A percentile compares a stretch with the other conserved stretches of the same genome.
Evolutionary conservation across 2,329 filamentous ascomycete genomes (phyloP).

Genomic region (Hypoxylon sp.): DNA sequence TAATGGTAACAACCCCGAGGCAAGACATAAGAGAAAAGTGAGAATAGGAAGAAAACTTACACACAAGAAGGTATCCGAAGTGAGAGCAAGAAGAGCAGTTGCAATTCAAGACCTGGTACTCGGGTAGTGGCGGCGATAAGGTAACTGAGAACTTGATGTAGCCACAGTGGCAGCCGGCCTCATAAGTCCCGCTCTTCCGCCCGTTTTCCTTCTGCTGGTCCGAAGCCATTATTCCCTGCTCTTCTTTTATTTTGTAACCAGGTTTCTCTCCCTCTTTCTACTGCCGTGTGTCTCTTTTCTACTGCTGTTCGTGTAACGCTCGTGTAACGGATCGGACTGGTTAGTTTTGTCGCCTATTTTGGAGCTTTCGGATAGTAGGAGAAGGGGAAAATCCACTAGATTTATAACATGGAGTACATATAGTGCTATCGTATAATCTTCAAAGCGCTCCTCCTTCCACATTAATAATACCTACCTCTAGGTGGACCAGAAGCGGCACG

Average conservation of each 20-base stretch:
- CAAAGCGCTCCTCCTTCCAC: not conserved
- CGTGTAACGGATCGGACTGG: not conserved
- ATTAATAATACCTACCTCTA: not conserved
- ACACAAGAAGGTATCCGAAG: constrained; percentile 67
- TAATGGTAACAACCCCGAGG: no score
- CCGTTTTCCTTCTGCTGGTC: constrained; percentile 3
- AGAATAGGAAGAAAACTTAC: constrained; percentile 51
- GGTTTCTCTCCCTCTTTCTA: not conserved
- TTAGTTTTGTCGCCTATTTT: not conserved
- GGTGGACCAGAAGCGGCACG: not conserved
- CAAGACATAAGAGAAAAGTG: not conserved
- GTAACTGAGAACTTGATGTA: constrained; percentile 64
- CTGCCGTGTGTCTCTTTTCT: not conserved
- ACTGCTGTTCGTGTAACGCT: not conserved
- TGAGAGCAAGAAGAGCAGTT: constrained; percentile 68
- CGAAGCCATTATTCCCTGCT: constrained; percentile 25
- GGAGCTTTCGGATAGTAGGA: not conserved
- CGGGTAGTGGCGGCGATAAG: constrained; percentile 64
- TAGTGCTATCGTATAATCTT: not conserved
- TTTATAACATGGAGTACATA: not conserved
- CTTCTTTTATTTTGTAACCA: not conserved
- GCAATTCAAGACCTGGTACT: constrained; percentile 64
- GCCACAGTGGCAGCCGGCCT: constrained; percentile 68
- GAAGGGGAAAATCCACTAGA: not conserved
- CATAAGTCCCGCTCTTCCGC: constrained; percentile 58